Conservation (phyloP, 306 rosid genomes). For the Arachis stenosperma region DNA sequence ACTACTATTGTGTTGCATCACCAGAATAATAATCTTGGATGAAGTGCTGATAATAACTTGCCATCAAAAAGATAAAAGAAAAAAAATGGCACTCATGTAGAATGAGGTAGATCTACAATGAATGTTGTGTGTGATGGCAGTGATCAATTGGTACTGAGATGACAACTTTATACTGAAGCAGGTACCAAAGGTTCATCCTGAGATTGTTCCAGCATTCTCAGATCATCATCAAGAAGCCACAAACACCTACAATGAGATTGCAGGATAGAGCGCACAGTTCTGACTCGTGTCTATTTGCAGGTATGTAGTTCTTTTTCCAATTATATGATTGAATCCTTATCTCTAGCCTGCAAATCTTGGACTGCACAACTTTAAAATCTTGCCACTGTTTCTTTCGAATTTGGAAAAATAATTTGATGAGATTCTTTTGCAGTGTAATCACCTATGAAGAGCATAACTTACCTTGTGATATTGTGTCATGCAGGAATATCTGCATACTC, state of each 20-base stretch:
- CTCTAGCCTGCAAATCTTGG: slow-evolving; percentile 11
- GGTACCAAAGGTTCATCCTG: slow-evolving; percentile 57
- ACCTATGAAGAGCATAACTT: slow-evolving; percentile 33
- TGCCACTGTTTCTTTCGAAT: not conserved
- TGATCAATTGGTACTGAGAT: slow-evolving; percentile 69
- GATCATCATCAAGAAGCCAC: slow-evolving; percentile 54
- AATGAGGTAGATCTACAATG: slow-evolving; percentile 62
- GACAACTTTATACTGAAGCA: slow-evolving; percentile 66
- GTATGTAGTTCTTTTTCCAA: slow-evolving; percentile 42
- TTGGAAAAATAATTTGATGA: slow-evolving; percentile 14
- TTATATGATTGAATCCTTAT: slow-evolving; percentile 26
- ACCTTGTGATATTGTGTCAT: slow-evolving; percentile 52
- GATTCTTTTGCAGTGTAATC: slow-evolving; percentile 16
- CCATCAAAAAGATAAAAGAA: slow-evolving; percentile 66
- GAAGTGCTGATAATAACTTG: slow-evolving; percentile 75
- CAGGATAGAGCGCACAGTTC: slow-evolving; percentile 64
- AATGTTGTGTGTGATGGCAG: slow-evolving; percentile 58
- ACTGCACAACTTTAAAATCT: slow-evolving; percentile 3
- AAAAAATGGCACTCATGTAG: slow-evolving; percentile 69
- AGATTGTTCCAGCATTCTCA: slow-evolving; percentile 67
- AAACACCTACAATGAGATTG: slow-evolving; percentile 56
- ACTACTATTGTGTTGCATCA: slow-evolving; percentile 59
- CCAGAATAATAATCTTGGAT: slow-evolving; percentile 69
- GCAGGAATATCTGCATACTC: slow-evolving; percentile 60
- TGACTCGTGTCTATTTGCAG: slow-evolving; percentile 78